Evolutionary conservation across 73 alveolate genomes (phyloP), one percentile per base, ranked within the genome.

Genomic region (Stentor roeselii): DNA sequence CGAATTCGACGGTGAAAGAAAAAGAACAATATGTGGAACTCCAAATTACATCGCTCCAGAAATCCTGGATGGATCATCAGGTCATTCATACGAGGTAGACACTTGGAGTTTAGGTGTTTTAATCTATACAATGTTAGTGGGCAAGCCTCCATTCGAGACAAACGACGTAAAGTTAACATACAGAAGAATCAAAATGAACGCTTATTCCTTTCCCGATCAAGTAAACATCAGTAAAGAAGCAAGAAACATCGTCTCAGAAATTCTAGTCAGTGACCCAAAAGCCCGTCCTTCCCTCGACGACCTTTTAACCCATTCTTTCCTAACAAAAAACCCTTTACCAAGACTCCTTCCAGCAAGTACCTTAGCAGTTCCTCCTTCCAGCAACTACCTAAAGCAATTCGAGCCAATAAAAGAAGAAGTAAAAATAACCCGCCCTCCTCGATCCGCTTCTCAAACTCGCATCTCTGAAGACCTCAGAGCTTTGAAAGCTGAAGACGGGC

Each of bases 271-370:
- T 42, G 99, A 96, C 83, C 98, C 99, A 37, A n/a, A 41, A 3
- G 82, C 77, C 50, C 77, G 94, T 76, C 94, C 94, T 0, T 37
- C 89, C 0, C 59, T 88, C 0, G 94, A 88, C 60, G 92, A 88
- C 60, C 84, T 88, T 0, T 83, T 88, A 86, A 41, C 88, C n/a
- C 88, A 76, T 38, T 85, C 91, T 14, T 88, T 88, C 59, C 75
- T 88, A 77, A 88, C 86, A 76, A 86, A 80, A 32, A 89, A 89
- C 60, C 41, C 95, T 31, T 94, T 98, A 67, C 99, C 99, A 39
- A 93, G 94, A 83, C 91, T 90, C 40, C 92, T 98, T 30, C 99
- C 99, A n/a, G 88, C 96, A 1, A 85, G 96, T 40, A 96, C 99
- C 3, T 80, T 98, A 78, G 97, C 96, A 59, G 90, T 96, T 77